Conservation (phyloP, 73 alveolate genomes). For the Durusdinium trenchii region DNA sequence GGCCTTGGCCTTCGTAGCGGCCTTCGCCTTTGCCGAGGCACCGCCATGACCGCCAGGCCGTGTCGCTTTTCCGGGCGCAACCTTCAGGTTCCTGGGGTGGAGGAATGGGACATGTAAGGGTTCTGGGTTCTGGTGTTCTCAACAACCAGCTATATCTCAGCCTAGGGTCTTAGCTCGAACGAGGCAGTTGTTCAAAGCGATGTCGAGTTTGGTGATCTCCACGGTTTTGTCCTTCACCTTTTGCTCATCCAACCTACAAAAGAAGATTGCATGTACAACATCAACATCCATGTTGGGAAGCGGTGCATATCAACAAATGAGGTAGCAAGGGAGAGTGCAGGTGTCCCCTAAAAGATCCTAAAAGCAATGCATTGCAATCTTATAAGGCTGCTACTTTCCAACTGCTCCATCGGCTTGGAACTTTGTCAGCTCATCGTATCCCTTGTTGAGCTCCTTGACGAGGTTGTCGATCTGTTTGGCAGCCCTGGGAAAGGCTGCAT, state of each 20-base stretch:
- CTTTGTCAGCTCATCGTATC: background rate
- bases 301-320: too few relatives aligned
- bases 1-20: background rate
- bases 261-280: too few relatives aligned
- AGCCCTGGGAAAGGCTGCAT: background rate
- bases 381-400: background rate
- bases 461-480: background rate
- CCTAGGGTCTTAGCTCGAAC: constrained; percentile 7
- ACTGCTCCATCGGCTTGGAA: background rate
- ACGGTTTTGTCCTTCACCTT: background rate
- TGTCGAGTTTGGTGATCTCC: constrained; percentile 7
- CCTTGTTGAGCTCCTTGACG: background rate
- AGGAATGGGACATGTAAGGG: background rate
- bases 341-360: too few relatives aligned
- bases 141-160: background rate
- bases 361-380: background rate
- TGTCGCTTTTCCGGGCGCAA: background rate
- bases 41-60: background rate
- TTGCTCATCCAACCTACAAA: background rate
- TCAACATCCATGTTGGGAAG: too few relatives aligned
- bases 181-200: constrained; percentile 20
- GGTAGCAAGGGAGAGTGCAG: too few relatives aligned
- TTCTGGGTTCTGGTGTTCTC: background rate
- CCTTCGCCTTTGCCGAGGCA: background rate
- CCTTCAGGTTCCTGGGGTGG: background rate